Percentiles rank a stretch among this genome's conserved stretches.
Conservation (phyloP, 2,329 filamentous ascomycete species). For the Aspergillus brasiliensis region DNA sequence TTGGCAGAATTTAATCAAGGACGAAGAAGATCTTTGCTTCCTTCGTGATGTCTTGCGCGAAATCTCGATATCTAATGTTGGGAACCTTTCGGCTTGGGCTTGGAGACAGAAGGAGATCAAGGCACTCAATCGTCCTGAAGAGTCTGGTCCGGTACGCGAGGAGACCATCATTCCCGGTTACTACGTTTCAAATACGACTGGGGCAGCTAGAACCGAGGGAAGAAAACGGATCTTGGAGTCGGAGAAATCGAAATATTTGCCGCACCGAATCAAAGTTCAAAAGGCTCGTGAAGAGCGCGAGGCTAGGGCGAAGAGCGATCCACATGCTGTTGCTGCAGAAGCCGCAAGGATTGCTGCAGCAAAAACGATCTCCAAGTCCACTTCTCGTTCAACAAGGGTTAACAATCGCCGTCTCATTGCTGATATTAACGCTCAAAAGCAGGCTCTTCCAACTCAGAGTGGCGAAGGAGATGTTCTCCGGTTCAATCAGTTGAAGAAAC, state of each 20-base stretch:
- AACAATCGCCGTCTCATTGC: constrained; percentile 94
- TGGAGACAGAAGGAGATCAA: constrained; percentile 75
- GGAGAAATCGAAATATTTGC: constrained; percentile 97
- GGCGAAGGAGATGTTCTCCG: constrained; percentile 86
- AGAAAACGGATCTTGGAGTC: constrained; percentile 94
- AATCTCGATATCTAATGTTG: constrained; percentile 52
- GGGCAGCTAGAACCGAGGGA: constrained; percentile 87
- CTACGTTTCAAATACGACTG: constrained; percentile 83
- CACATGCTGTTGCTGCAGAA: constrained; percentile 67
- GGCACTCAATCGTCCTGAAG: constrained; percentile 62
- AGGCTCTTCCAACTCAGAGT: constrained; percentile 67
- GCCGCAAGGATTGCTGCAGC: constrained; percentile 73
- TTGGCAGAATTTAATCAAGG: constrained; percentile 69
- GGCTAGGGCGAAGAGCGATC: constrained; percentile 65
- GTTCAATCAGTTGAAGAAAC: constrained; percentile 99
- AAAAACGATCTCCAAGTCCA: constrained; percentile 81
- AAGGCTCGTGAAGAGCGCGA: constrained; percentile 90
- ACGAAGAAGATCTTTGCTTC: constrained; percentile 65
- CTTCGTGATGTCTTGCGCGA: constrained; percentile 56
- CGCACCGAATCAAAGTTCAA: constrained; percentile 95
- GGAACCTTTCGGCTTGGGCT: constrained; percentile 64
- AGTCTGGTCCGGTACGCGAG: constrained; percentile 55
- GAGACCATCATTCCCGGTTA: constrained; percentile 63
- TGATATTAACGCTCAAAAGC: constrained; percentile 93
- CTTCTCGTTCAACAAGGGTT: constrained; percentile 88